These are phyloP conservation scores for Rhytidhysteron rufulum DNA, from an alignment of 2,329 filamentous ascomycete species.

Conservation along the genomic window DNA sequence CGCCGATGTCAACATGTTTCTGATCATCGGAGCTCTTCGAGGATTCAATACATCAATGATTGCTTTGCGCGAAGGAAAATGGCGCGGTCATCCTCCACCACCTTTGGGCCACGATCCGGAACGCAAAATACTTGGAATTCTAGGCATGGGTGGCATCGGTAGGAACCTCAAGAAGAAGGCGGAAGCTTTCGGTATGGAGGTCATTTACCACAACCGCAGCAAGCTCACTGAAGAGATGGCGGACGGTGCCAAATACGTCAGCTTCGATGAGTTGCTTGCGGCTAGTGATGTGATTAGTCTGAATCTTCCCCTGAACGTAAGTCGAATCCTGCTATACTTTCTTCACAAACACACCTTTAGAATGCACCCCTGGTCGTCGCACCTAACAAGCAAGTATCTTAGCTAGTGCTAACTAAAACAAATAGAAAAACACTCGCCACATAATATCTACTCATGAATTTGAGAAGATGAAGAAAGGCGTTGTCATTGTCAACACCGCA, in stretches of 20 bases:
- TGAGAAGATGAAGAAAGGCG: slow-evolving; percentile 70
- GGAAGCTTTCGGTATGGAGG: slow-evolving; percentile 69
- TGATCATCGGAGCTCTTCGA: slow-evolving; percentile 75
- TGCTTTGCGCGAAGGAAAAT: slow-evolving; percentile 62
- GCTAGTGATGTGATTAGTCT: slow-evolving; percentile 74
- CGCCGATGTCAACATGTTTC: slow-evolving; percentile 75
- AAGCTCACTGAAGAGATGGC: slow-evolving; percentile 54
- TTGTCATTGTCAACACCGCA: slow-evolving; percentile 78
- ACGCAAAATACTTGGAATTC: slow-evolving; percentile 73
- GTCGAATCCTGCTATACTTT: too few relatives aligned
- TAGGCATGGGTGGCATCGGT: slow-evolving; percentile 86
- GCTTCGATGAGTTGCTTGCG: slow-evolving; percentile 67
- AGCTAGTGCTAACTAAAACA: too few relatives aligned
- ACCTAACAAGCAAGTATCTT: too few relatives aligned
- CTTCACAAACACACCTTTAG: too few relatives aligned
- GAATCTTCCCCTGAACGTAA: slow-evolving; percentile 77
- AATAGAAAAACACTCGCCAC: slow-evolving; percentile 64
- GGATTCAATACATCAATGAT: slow-evolving; percentile 67
- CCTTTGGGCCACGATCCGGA: slow-evolving; percentile 71
- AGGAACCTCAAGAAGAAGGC: slow-evolving; percentile 72
- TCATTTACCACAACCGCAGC: slow-evolving; percentile 71
- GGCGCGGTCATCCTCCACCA: slow-evolving; percentile 56
- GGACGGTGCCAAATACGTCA: slow-evolving; percentile 62
- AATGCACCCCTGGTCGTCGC: too few relatives aligned
- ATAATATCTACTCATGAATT: slow-evolving; percentile 71